Base-by-base conservation (phyloP, 768 basidiomycete species). In the Strobilomyces echinocephalus region DNA sequence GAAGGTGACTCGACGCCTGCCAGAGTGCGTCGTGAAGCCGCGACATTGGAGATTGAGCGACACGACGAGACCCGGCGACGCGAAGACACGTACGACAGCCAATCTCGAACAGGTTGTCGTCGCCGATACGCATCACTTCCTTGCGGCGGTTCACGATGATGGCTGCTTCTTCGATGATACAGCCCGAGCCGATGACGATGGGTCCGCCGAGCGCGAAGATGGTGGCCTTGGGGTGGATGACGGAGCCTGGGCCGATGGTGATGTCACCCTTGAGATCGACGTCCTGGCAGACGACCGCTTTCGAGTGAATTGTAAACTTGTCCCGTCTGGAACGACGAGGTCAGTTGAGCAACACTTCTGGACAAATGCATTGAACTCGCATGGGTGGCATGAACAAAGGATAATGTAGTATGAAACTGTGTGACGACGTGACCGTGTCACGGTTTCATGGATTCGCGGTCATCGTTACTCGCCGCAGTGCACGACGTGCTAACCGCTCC, bases 251-350 rank as follows among this genome's bases (percentile, higher is more conserved):
- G 26, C 93, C 94, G 53, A 99, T 88, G 18, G 93, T 95, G 50
- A 95, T 89, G 63, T 94, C 88, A 47, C 97, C 95, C 67, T 91
- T 91, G 61, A 98, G 78, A 57, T 97, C 94, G 30, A 91, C 90
- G 73, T 97, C 94, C 65, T 92, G 88, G 66, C 91, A 92, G 28
- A 97, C 88, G 45, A 95, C 79, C 7, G 92, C 88, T 66, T 85
- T 91, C 3, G 93, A 89, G 60, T 95, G 91, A 42, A 97, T 91
- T 7, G 86, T 88, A 64, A 90, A 87, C 67, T 88, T 90, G 74
- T 93, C 88, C 60, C 88, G 87, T 70, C 91, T 93, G 64, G 4
- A 20, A 44, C 11, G 48, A 38, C n/a, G 6, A 21, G 2, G 36
- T 57, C 3, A 52, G 39, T 38, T 31, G 36, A 28, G 8, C 14